Conservation (phyloP, 2,329 filamentous ascomycete species). For the Chaetothyriales sp. region DNA sequence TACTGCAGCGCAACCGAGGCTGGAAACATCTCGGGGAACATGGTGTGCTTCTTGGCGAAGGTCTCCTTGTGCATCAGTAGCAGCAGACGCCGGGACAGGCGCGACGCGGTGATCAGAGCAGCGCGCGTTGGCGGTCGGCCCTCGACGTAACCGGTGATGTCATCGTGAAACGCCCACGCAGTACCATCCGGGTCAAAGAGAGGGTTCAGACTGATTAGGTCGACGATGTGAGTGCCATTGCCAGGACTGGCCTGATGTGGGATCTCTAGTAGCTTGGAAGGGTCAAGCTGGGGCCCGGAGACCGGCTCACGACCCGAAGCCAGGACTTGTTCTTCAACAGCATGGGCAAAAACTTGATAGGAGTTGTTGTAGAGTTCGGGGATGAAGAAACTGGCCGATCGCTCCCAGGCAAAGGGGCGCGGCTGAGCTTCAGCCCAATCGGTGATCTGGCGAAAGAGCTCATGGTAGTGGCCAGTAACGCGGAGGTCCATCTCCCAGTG, state of each 20-base stretch:
- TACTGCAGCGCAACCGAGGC: conserved; percentile 56
- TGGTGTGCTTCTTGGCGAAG: conserved; percentile 49
- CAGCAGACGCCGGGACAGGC: conserved; percentile 51
- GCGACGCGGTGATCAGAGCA: conserved; percentile 56
- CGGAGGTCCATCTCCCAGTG: conserved; percentile 58
- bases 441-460: conserved; percentile 54
- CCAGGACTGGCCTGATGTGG: conserved; percentile 5
- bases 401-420: conserved; percentile 61
- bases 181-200: conserved; percentile 57
- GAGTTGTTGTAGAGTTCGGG: conserved; percentile 28
- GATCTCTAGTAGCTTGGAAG: conserved; percentile 8
- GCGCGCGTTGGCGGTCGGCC: conserved; percentile 50
- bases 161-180: conserved; percentile 56
- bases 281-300: conserved; percentile 11
- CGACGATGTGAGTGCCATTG: conserved; percentile 43
- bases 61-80: conserved; percentile 62
- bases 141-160: conserved; percentile 54
- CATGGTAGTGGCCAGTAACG: conserved; percentile 52
- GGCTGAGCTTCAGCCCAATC: conserved; percentile 54
- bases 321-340: conserved; percentile 6
- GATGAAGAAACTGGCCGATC: conserved; percentile 61
- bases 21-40: conserved; percentile 71
- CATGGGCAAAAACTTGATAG: conserved; percentile 7
- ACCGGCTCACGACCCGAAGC: conserved; percentile 6
- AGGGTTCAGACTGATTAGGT: conserved; percentile 64